Percentiles rank a stretch among this genome's conserved stretches.
These are phyloP conservation scores for Kwoniella sp. DNA, from an alignment of 768 basidiomycete species.

Conservation along the genomic window DNA sequence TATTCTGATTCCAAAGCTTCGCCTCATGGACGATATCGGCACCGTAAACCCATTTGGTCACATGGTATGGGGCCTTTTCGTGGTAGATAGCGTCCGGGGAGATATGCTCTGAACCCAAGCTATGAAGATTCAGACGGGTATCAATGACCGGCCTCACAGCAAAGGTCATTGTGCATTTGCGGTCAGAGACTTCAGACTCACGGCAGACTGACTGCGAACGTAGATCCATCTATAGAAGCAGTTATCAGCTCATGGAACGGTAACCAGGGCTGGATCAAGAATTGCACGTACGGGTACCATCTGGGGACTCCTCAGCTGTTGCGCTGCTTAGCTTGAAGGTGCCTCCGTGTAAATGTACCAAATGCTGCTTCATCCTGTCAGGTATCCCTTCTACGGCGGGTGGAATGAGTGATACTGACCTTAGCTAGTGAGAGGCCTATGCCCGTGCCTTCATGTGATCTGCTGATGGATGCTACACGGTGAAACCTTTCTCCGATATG, in stretches of 20 bases:
- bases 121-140: no score
- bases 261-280: no score
- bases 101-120: constrained; percentile 54
- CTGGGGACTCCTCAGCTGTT: constrained; percentile 42
- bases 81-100: constrained; percentile 30
- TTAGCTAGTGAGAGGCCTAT: constrained; percentile 55
- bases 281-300: constrained; percentile 36
- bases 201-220: constrained; percentile 54
- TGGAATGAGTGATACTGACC: constrained; percentile 39
- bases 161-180: neutral
- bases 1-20: constrained; percentile 50
- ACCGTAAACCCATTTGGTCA: constrained; percentile 38
- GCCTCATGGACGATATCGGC: constrained; percentile 56
- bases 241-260: no score
- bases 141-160: no score
- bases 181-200: constrained; percentile 4
- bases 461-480: constrained; percentile 50
- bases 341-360: constrained; percentile 57
- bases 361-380: constrained; percentile 37
- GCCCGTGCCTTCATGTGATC: constrained; percentile 56
- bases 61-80: no score
- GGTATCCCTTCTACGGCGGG: neutral
- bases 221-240: constrained; percentile 45
- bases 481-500: constrained; percentile 57
- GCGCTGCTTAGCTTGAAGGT: constrained; percentile 47